Evolutionary conservation across 495 filamentous ascomycete genomes (phyloP), one percentile per base, ranked within the genome.

Genomic region (Lindgomyces ingoldianus): DNA sequence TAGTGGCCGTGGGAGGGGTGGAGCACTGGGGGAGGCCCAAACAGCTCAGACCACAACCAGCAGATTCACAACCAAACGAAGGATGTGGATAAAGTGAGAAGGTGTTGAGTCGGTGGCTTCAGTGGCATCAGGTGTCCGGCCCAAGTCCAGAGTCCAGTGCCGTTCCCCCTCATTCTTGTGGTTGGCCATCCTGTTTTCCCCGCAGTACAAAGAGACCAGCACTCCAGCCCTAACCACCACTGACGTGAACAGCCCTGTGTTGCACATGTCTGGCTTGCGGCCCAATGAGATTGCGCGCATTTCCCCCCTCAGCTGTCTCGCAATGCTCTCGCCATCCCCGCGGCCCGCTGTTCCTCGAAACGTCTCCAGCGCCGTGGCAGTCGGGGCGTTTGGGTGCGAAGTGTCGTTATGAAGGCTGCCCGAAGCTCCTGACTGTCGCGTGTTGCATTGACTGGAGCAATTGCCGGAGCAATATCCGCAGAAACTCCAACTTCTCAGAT

Each of bases 351-450:
- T 47, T 47, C 44, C 44, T 18, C 44, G 6, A n/a, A 4, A 4
- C 18, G 16, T 47, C 4, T 47, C 44, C 44, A 47, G 44, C 44
- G 44, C 16, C 44, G n/a, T 47, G 44, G 21, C 18, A 4, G 6
- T n/a, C 44, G 21, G 44, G 6, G 33, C 14, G 6, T 6, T 39
- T 39, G 33, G 33, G 33, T 39, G 33, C 33, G 33, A 39, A 14
- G 33, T 14, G 33, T 39, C n/a, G 33, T 39, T 6, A 39, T 6
- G 14, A 39, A 4, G 21, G 16, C 8, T 4, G 16, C 16, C 44
- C 44, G 8, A 47, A 47, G 44, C 44, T 47, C 44, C 44, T 47
- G 44, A 47, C 4, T n/a, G 44, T 47, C 44, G 44, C 44, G 44
- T 47, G 44, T 47, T n/a, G 16, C 14, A 47, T n/a, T 47, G 6